Evolutionary conservation across 768 basidiomycete species (phyloP), one percentile per base, ranked within the genome.

Genomic region (Lentinula edodes): DNA sequence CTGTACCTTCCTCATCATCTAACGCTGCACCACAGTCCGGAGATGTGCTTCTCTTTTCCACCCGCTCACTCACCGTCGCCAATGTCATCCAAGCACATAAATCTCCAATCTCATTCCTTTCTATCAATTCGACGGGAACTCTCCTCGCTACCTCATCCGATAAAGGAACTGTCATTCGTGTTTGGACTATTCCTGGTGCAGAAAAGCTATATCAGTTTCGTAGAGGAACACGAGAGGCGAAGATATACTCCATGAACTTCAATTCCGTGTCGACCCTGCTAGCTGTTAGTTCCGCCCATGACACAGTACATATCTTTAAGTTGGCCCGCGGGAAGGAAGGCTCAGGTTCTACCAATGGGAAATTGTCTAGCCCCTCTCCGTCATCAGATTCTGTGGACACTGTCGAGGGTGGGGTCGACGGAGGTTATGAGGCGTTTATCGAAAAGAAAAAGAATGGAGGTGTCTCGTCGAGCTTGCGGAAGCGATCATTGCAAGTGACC

Each of bases 31-130:
- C 76, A 2, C 86, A 84, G 65, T 81, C 86, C 5, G 91, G 93
- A 64, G 95, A 98, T 73, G 94, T 98, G 55, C 86, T 97, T 66
- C 79, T 99, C 32, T 98, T 98, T 80, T 93, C 93, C 55, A 95
- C 96, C 1, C 88, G 94, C 59, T 87, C 91, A 6, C 85, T 98
- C 34, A 90, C 91, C 2, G 92, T 95, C 34, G 85, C 92, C 48
- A 98, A 99, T 77, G 93, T 96, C 68, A 90, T 99, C 61, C 95
- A 94, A 69, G 97, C 97, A 16, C 97, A 99, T 78, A 98, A 98
- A 74, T 75, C 94, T 1, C 93, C 96, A 5, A 88, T 99, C 63
- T 91, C 95, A 7, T 87, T 86, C 68, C 80, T 98, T 52, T 80
- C 91, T 6, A 84, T 99, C 73, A 96, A 95, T 74, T 82, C 85